Base-by-base conservation (phyloP, 306 rosid genomes). In the Myrica gale region DNA sequence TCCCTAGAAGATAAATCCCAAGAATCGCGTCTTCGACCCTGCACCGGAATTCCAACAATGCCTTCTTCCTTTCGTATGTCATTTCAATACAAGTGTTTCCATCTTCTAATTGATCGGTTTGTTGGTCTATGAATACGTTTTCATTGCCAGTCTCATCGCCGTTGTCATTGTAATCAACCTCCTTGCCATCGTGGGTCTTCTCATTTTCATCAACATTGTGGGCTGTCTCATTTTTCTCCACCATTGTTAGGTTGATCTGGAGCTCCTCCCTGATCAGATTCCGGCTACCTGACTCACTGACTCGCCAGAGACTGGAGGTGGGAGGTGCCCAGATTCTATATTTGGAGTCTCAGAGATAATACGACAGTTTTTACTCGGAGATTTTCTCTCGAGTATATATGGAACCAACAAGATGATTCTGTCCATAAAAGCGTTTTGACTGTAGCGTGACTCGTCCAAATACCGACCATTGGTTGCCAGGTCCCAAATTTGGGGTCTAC, bases 1-100 rank as follows among this genome's bases (percentile, higher is more conserved):
- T 84, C 9, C 86, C 86, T 5, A 90, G 50, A 55, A 95, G 79
- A 39, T 85, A 80, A 66, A 86, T 89, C 2, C 96, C 97, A 4
- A 57, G 73, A 72, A 95, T 95, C 1, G 96, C 89, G 19, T 92
- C 90, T 63, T 95, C 91, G 7, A 95, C 74, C 69, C 79, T 75
- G 89, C 87, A 85, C 5, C 99, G 86, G 1, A 95, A 80, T 23
- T 92, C 92, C 72, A 95, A 26, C 54, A 95, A 56, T 0, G 87
- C 87, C 42, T 60, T 89, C 80, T 78, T 87, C 53, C 72, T 86
- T 82, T 83, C 85, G 77, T 71, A 69, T 52, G 84, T 89, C 44
- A 78, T 74, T 62, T 80, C 89, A 10, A 54, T 81, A 46, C 15
- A 72, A 6, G 51, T 58, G 5, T 9, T 51, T 5, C 26, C 84